Evolutionary conservation across 768 basidiomycete genomes (phyloP).

Genomic region (Termitomyces sp.): DNA sequence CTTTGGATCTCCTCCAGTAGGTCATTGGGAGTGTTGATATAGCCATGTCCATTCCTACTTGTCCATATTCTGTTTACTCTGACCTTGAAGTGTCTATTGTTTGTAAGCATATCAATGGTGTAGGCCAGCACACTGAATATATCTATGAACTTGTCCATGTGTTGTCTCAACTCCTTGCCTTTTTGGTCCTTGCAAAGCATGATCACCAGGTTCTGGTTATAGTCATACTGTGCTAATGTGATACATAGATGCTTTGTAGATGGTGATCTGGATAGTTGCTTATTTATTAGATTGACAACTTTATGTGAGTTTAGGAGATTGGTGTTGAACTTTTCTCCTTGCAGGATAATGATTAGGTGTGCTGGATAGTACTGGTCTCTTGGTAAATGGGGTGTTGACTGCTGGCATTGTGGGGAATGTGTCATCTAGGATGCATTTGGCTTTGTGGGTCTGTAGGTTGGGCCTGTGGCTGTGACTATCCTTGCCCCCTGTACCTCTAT

Average conservation of each 20-base stretch:
- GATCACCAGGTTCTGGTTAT: slow-evolving; percentile 14
- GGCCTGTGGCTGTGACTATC: not conserved
- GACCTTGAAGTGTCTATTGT: slow-evolving; percentile 18
- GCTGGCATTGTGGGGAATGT: too few relatives aligned
- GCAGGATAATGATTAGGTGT: not conserved
- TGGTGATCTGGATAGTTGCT: not conserved
- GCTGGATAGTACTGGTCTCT: not conserved
- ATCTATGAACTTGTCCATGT: not conserved
- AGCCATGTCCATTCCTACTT: not conserved
- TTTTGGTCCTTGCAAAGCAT: slow-evolving; percentile 15
- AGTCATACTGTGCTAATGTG: slow-evolving; percentile 13
- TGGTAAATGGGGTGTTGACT: too few relatives aligned
- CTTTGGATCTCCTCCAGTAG: not conserved
- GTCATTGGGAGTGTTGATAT: not conserved
- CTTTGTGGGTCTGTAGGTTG: not conserved
- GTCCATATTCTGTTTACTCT: slow-evolving; percentile 13
- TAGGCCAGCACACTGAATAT: slow-evolving; percentile 4
- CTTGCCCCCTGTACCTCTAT: too few relatives aligned
- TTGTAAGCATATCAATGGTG: slow-evolving; percentile 6
- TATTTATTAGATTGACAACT: slow-evolving; percentile 4
- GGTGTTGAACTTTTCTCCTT: not conserved
- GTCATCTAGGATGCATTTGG: too few relatives aligned
- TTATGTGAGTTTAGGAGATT: not conserved
- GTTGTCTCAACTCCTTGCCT: slow-evolving; percentile 12
- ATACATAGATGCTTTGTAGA: slow-evolving; percentile 10